Evolutionary conservation across 2,329 filamentous ascomycete genomes (phyloP).

Genomic region (Dendrostoma leiphaemia): DNA sequence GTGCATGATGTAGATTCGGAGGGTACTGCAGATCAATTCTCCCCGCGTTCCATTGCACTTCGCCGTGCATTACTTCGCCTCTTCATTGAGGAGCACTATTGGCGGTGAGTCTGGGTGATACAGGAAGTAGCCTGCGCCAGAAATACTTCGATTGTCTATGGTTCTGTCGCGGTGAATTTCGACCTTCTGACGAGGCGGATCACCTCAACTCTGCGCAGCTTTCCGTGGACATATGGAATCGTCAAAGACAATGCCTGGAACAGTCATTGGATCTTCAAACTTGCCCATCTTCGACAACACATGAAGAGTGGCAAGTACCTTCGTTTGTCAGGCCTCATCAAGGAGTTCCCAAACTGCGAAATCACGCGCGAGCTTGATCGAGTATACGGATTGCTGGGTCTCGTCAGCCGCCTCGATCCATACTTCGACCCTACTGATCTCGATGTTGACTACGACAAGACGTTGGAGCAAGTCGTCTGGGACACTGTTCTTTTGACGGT

Average conservation of each 20-base stretch:
- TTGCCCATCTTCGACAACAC: not conserved
- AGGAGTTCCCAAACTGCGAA: not conserved
- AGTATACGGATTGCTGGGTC: conserved; percentile 1
- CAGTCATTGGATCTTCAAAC: not conserved
- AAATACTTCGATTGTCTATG: not conserved
- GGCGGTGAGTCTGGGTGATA: conserved; percentile 3
- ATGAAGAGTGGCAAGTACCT: not conserved
- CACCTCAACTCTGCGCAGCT: not conserved
- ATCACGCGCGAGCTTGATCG: not conserved
- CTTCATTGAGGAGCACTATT: not conserved
- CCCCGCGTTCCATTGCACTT: not conserved
- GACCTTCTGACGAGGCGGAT: not conserved
- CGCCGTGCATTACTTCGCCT: not conserved
- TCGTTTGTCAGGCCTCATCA: not conserved
- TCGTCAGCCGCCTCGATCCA: conserved; percentile 1
- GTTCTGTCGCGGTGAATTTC: conserved; percentile 1
- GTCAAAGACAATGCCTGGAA: not conserved
- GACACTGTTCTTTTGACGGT: not conserved
- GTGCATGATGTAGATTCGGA: not conserved
- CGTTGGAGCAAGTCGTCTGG: not conserved
- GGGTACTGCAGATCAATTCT: not conserved
- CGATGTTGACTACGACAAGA: conserved; percentile 5
- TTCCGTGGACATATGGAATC: not conserved
- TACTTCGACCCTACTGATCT: not conserved
- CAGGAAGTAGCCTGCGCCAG: conserved; percentile 2